Percentiles rank a stretch among this genome's conserved stretches.
Conservation (phyloP, 225 moss, liverwort and hornwort species). For the Thuidium tamariscinum region DNA sequence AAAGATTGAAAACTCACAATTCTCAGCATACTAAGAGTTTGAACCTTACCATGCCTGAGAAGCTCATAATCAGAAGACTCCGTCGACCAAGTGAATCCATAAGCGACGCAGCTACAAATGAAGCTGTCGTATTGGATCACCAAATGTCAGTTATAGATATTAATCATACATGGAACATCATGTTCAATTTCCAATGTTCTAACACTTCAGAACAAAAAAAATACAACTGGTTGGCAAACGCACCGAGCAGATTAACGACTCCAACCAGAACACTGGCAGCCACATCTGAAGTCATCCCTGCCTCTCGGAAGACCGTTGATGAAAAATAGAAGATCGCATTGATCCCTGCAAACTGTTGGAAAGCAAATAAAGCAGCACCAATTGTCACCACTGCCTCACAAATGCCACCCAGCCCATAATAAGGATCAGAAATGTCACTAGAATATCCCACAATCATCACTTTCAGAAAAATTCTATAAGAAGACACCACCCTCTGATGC, state of each 20-base stretch:
- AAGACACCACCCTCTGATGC: background rate
- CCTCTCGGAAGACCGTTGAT: constrained; percentile 68
- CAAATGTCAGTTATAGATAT: background rate
- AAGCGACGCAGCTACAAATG: constrained; percentile 48
- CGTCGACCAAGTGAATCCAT: constrained; percentile 81
- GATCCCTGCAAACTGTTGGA: constrained; percentile 91
- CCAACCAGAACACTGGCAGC: constrained; percentile 76
- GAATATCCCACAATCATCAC: background rate
- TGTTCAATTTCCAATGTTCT: background rate
- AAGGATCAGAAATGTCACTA: constrained; percentile 18
- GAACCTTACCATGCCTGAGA: constrained; percentile 71
- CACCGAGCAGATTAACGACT: constrained; percentile 67
- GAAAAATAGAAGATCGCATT: constrained; percentile 91
- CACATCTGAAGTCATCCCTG: constrained; percentile 65
- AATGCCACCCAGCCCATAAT: constrained; percentile 21
- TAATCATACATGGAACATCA: background rate
- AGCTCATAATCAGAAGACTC: constrained; percentile 68
- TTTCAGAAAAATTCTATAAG: background rate
- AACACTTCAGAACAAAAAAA: background rate
- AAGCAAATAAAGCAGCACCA: constrained; percentile 76
- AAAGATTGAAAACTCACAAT: background rate
- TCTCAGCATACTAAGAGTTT: background rate
- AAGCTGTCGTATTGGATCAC: constrained; percentile 29
- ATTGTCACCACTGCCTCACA: constrained; percentile 64
- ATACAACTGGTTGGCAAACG: background rate